These are phyloP conservation scores for Herpotrichia juniperi DNA, from an alignment of 2,329 filamentous ascomycete genomes.

Conservation along the genomic window DNA sequence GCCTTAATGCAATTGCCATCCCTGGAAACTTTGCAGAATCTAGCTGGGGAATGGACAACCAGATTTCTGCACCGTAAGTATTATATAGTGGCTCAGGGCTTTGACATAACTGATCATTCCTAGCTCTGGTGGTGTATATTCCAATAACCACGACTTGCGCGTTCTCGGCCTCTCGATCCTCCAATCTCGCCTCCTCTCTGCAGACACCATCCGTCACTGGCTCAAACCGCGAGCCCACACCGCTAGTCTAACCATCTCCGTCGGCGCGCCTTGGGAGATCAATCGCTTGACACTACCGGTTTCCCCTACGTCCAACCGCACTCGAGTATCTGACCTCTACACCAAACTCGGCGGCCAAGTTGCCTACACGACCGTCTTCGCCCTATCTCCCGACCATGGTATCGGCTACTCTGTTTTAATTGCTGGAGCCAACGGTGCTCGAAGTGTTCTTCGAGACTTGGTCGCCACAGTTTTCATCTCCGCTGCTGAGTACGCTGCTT, in stretches of 20 bases:
- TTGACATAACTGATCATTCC: background rate
- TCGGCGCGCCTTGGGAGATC: conserved; percentile 27
- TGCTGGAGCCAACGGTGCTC: background rate
- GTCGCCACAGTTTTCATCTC: background rate
- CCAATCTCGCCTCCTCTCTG: conserved; percentile 11
- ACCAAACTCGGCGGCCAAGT: conserved; percentile 1
- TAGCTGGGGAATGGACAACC: conserved; percentile 2
- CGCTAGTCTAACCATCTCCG: conserved; percentile 4
- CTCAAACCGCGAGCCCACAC: conserved; percentile 21
- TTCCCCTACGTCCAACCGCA: conserved; percentile 4
- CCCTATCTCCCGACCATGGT: conserved; percentile 5
- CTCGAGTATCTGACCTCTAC: conserved; percentile 6
- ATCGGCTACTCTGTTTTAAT: conserved; percentile 2
- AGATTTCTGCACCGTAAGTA: background rate
- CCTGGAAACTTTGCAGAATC: conserved; percentile 20
- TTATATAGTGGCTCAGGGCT: background rate
- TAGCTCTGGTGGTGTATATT: conserved; percentile 17
- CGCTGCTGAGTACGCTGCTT: conserved; percentile 10
- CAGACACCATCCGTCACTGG: conserved; percentile 14
- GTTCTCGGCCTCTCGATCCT: conserved; percentile 19
- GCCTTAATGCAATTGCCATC: conserved; percentile 35
- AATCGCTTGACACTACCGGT: conserved; percentile 11
- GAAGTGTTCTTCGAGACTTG: background rate
- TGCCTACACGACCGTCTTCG: conserved; percentile 1
- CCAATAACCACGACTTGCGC: conserved; percentile 13